Conservation (phyloP, 148 eudicot genomes). For the Mesembryanthemum crystallinum region DNA sequence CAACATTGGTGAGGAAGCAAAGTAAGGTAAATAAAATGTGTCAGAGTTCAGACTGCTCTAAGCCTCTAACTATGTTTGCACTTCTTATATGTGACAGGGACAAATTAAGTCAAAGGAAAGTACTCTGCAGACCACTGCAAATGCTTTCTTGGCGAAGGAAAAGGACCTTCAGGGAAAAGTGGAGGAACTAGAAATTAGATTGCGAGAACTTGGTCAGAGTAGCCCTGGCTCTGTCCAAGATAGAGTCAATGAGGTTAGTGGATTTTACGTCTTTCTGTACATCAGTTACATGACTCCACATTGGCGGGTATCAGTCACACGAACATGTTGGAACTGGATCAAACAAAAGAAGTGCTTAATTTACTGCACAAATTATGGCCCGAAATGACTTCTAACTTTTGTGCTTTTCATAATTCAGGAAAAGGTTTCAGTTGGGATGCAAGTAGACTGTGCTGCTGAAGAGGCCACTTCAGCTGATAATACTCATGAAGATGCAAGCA, state of each 20-base stretch:
- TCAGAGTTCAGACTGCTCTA: too few relatives aligned
- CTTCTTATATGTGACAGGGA: constrained; percentile 36
- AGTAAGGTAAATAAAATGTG: too few relatives aligned
- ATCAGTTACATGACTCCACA: constrained; percentile 4
- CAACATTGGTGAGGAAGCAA: too few relatives aligned
- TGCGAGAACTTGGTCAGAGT: constrained; percentile 38
- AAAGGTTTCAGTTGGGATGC: constrained; percentile 35
- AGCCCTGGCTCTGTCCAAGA: constrained; percentile 24
- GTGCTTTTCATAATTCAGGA: constrained; percentile 18
- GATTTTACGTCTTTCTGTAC: constrained; percentile 7
- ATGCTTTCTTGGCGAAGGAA: constrained; percentile 69
- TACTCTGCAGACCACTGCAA: constrained; percentile 61
- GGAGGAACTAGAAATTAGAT: constrained; percentile 55
- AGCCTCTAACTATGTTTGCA: background rate
- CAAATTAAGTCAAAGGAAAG: constrained; percentile 69
- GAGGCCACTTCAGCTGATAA: constrained; percentile 12
- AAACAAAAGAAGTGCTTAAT: background rate
- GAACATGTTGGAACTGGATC: background rate
- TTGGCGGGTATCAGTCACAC: background rate
- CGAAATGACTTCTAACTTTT: background rate
- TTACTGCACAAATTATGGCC: background rate
- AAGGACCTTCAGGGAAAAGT: constrained; percentile 56
- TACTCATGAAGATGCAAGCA: constrained; percentile 19
- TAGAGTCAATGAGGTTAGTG: constrained; percentile 35
- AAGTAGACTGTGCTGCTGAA: constrained; percentile 30